Evolutionary conservation across 192 early-diverging fungal genomes (phyloP), one percentile per base, ranked within the genome.

Genomic region (Coemansia sp.): DNA sequence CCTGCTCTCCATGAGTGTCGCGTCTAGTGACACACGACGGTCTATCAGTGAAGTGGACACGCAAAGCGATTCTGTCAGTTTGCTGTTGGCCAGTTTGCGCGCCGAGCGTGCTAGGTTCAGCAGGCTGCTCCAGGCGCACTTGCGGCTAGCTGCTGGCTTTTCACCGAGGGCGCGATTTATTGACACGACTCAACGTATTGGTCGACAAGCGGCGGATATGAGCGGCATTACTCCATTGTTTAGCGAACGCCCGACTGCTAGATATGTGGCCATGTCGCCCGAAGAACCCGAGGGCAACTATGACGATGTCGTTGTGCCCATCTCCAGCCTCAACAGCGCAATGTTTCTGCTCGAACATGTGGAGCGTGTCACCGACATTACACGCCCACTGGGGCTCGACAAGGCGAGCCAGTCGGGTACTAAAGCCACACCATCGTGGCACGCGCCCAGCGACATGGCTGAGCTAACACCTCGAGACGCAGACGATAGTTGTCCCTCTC

Each of bases 51-150:
- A n/a, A 39, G 38, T 5, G 21, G 55, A 11, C 19, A 5, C 47
- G 8, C 19, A 49, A 49, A 9, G 47, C 47, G 30, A 30, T 17
- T 58, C 55, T 35, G 55, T 58, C 30, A 57, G 62, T 62, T 28
- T 38, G 50, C 50, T 70, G 23, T 46, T 70, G 59, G 47, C 37
- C 21, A 69, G 68, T 23, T 38, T 73, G 57, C 66, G 68, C 9
- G 69, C 78, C 32, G 73, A 70, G 69, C 62, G 73, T n/a, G 64
- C 64, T 32, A 37, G 78, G 37, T 72, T 76, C 38, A 64, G 74
- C 11, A 52, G 68, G 21, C 62, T 76, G 33, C 39, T 76, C 50
- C 70, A 66, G 40, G 66, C 79, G 28, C 79, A 76, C 49, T 47
- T 76, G 68, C 71, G 67, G 32, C 60, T 76, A 52, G 74, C 74